phyloP scores from a whole-genome alignment of 495 filamentous ascomycete species.

The Neurospora discreta region DNA sequence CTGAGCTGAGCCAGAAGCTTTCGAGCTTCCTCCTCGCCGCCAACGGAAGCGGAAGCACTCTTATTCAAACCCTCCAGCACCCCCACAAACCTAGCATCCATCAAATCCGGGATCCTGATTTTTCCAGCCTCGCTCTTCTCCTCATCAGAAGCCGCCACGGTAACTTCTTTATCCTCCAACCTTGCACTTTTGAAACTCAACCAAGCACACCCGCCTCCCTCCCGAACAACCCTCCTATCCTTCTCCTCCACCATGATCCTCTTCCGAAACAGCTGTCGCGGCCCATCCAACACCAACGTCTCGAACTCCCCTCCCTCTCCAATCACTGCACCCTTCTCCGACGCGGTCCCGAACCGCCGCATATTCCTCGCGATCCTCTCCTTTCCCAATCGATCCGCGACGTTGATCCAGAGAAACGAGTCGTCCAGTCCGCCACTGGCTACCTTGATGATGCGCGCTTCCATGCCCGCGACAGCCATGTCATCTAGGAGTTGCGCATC shows the following conservation, averaged over 20 bases:
- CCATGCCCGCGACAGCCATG: constrained; percentile 65
- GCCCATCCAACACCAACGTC: constrained; percentile 79
- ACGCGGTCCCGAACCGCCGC: constrained; percentile 52
- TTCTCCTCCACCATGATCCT: constrained; percentile 52
- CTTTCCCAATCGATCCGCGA: constrained; percentile 43
- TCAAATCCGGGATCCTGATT: constrained; percentile 35
- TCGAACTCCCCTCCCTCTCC: constrained; percentile 97
- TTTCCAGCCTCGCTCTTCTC: not conserved
- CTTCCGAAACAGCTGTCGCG: constrained; percentile 55
- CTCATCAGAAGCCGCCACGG: not conserved
- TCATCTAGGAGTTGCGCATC: constrained; percentile 57
- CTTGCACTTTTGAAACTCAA: not conserved
- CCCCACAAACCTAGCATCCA: constrained; percentile 34
- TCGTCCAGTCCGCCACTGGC: constrained; percentile 83
- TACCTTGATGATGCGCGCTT: constrained; percentile 86
- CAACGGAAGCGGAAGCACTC: not conserved
- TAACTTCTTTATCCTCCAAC: not conserved
- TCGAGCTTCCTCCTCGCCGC: not conserved
- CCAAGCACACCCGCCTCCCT: constrained; percentile 60
- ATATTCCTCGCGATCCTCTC: constrained; percentile 49
- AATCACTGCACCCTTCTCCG: constrained; percentile 54
- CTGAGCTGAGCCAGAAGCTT: not conserved
- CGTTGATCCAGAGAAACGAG: constrained; percentile 71
- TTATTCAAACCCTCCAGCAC: constrained; percentile 5
- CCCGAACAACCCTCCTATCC: constrained; percentile 42